These are phyloP conservation scores for Thymus mandschuricus DNA, from an alignment of 257 asterid species.

Conservation along the genomic window DNA sequence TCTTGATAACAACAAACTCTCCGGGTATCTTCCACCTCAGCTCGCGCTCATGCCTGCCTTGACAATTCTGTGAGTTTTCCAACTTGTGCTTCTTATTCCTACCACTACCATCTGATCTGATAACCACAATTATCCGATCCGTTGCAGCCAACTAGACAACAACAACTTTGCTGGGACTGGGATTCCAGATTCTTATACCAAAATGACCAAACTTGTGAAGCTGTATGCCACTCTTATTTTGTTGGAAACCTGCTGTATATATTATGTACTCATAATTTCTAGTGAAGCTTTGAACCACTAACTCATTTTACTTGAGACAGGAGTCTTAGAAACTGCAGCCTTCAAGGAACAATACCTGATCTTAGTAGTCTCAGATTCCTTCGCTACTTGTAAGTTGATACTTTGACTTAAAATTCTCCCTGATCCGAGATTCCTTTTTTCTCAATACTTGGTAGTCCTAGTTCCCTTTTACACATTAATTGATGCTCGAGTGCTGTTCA, in stretches of 20 bases:
- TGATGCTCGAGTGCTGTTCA: slow-evolving; percentile 5
- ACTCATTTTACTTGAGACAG: slow-evolving; percentile 34
- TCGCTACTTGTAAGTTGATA: slow-evolving; percentile 51
- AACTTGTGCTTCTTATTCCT: slow-evolving; percentile 14
- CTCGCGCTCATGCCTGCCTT: slow-evolving; percentile 41
- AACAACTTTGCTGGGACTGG: slow-evolving; percentile 53
- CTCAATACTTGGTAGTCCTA: background rate
- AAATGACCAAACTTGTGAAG: slow-evolving; percentile 44
- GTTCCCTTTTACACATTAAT: background rate
- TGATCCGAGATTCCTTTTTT: background rate
- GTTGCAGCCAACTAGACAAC: slow-evolving; percentile 56
- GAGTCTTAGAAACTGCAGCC: slow-evolving; percentile 61
- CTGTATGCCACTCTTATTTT: slow-evolving; percentile 5
- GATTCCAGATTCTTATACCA: slow-evolving; percentile 47
- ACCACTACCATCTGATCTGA: background rate
- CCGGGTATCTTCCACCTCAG: slow-evolving; percentile 69
- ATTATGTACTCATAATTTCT: no score
- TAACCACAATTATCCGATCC: background rate
- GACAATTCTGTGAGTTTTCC: slow-evolving; percentile 46
- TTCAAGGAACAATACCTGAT: slow-evolving; percentile 58
- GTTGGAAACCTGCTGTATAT: no score
- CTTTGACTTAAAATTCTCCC: background rate
- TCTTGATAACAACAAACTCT: slow-evolving; percentile 60
- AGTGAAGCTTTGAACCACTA: background rate
- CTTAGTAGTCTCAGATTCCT: slow-evolving; percentile 40